Base-by-base conservation (phyloP, 2,329 filamentous ascomycete genomes). In the Cryphonectria japonica region DNA sequence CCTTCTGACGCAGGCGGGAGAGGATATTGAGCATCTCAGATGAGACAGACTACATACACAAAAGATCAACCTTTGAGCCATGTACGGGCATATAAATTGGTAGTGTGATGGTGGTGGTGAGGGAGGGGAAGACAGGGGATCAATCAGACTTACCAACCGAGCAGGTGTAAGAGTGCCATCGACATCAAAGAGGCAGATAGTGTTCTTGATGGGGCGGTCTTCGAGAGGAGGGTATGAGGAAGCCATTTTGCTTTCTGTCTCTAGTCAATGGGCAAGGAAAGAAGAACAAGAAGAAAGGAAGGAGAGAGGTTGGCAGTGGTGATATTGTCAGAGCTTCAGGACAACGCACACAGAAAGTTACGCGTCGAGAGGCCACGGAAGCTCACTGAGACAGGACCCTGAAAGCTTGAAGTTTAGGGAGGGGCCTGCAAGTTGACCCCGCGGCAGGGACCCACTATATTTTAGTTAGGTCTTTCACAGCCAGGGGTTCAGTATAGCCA, bases 111-210 rank as follows among this genome's bases (percentile, higher is more conserved):
- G 19, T 34, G n/a, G 22, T 22, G 37, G 6, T 34, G 5, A 22
- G 29, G 34, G 34, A 37, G 34, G 34, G 34, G 32, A 62, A 19
- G 59, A 60, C 22, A 34, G 13, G 29, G 29, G n/a, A 37, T n/a
- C 22, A 34, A n/a, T n/a, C 14, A 46, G 46, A 69, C 70, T 66
- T 85, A 97, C 93, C 77, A 87, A 86, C 75, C 96, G 90, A 62
- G 96, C 91, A 59, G 90, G 92, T 22, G 94, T 96, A 76, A 99
- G 89, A 41, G 96, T 98, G 78, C 89, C 93, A 81, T 99, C 96
- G 72, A 99, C 96, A 83, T 99, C 96, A 83, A 99, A 99, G 74
- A 99, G 91, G 79, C 90, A 91, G 82, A 99, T 93, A 75, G 95
- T 98, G 87, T 96, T 94, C 85, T 95, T 93, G 82, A 98, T 84